Percentiles rank a stretch among this genome's conserved stretches.
Evolutionary conservation across 78 protist genomes (phyloP).

Genomic region (Dictyostelium firmibasis): DNA sequence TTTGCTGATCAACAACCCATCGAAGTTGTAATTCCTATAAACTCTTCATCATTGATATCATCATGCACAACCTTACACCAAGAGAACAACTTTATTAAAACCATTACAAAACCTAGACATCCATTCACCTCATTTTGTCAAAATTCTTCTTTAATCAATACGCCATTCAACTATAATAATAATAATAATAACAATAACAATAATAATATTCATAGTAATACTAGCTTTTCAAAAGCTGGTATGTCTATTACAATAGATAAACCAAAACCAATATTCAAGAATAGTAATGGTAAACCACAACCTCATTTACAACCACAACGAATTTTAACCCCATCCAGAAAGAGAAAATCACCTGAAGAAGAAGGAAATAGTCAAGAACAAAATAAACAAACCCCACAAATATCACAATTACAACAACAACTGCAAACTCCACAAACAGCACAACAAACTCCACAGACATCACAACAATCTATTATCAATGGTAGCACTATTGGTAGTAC

Average conservation of each 20-base stretch:
- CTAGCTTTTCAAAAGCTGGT: neutral
- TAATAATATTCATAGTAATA: neutral
- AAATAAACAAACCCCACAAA: too few relatives aligned
- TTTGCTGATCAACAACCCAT: neutral
- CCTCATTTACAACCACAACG: neutral
- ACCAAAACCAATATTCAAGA: neutral
- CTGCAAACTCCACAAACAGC: too few relatives aligned
- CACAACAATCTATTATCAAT: neutral
- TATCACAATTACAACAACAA: neutral
- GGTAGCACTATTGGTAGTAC: neutral
- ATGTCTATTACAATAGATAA: neutral
- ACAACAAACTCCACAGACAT: neutral
- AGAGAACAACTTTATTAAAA: neutral
- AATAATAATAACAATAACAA: neutral
- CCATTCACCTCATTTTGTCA: neutral
- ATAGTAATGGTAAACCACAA: neutral
- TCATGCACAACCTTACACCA: neutral
- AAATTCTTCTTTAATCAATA: neutral
- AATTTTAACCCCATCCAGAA: neutral
- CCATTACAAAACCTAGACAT: neutral
- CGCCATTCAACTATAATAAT: neutral
- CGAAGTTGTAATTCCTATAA: neutral
- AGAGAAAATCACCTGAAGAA: neutral
- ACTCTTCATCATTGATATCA: neutral
- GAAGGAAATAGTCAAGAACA: neutral